Percentiles rank a stretch among this genome's conserved stretches.
These are phyloP conservation scores for Syzygium jambos DNA, from an alignment of 345 rosid species.

Conservation along the genomic window DNA sequence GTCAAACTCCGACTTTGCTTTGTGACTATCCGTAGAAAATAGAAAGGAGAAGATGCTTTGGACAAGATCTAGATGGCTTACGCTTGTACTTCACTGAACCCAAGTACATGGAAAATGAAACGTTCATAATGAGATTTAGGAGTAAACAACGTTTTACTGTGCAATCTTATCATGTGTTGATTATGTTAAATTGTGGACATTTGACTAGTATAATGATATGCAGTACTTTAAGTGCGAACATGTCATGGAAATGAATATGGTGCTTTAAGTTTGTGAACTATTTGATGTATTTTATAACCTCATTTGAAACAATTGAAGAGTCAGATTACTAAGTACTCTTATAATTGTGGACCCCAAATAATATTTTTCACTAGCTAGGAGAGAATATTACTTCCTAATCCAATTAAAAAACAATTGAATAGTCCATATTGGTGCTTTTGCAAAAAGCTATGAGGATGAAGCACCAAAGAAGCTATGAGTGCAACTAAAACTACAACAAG, in stretches of 20 bases:
- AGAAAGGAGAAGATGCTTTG: not conserved
- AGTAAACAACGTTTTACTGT: no score
- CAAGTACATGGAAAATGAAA: not conserved
- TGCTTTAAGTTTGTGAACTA: no score
- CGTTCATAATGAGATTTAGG: not conserved
- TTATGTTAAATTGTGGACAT: no score
- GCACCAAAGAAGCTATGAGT: not conserved
- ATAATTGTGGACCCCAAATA: not conserved
- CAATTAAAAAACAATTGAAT: no score
- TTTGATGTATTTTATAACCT: no score
- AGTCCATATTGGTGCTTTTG: not conserved
- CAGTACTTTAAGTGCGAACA: no score
- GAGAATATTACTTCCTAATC: not conserved
- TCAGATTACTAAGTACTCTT: no score
- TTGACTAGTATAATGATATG: no score
- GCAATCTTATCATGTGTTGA: no score
- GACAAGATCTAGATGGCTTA: not conserved
- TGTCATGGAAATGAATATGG: no score
- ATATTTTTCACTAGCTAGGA: no score
- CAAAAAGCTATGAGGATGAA: not conserved
- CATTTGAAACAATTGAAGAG: not conserved
- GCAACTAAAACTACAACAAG: not conserved
- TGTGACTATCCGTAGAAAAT: not conserved
- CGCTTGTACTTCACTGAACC: not conserved
- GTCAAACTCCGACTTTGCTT: not conserved